Conservation (phyloP, 768 basidiomycete species). For the Collybia nuda region DNA sequence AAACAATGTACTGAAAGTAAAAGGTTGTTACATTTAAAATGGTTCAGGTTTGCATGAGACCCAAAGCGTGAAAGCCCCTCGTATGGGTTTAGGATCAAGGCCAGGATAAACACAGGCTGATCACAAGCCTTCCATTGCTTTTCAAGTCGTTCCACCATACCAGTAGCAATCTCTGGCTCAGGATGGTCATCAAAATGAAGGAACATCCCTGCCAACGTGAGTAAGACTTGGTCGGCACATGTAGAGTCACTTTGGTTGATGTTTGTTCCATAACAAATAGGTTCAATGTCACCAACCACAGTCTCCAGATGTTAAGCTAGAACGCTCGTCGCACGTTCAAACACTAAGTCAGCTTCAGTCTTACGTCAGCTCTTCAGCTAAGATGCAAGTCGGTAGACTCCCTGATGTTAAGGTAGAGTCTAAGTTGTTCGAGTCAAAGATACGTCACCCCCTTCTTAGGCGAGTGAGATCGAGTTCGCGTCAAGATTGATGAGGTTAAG, state of each 20-base stretch:
- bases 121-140: constrained; percentile 28
- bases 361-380: too few species aligned
- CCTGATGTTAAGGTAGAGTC: too few species aligned
- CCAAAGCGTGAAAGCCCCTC: constrained; percentile 26
- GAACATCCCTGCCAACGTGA: constrained; percentile 24
- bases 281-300: constrained; percentile 23
- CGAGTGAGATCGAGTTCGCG: too few species aligned
- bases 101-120: constrained; percentile 25
- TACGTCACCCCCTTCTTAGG: too few species aligned
- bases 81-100: constrained; percentile 26
- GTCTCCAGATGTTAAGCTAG: constrained; percentile 15
- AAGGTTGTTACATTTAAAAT: constrained; percentile 18
- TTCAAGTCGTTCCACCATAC: constrained; percentile 22
- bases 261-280: constrained; percentile 24
- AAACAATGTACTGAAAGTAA: constrained; percentile 19
- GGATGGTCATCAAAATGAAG: constrained; percentile 23
- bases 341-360: too few species aligned
- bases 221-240: constrained; percentile 23
- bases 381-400: too few species aligned
- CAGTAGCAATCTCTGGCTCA: constrained; percentile 14
- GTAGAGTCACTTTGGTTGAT: constrained; percentile 22
- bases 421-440: too few species aligned
- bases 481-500: too few species aligned
- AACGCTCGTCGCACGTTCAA: too few species aligned
- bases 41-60: constrained; percentile 19